A percentile compares a stretch with the other conserved stretches of the same genome.
phyloP scores from a whole-genome alignment of 2,329 filamentous ascomycete genomes.

The Ophiocordyceps robertsii region DNA sequence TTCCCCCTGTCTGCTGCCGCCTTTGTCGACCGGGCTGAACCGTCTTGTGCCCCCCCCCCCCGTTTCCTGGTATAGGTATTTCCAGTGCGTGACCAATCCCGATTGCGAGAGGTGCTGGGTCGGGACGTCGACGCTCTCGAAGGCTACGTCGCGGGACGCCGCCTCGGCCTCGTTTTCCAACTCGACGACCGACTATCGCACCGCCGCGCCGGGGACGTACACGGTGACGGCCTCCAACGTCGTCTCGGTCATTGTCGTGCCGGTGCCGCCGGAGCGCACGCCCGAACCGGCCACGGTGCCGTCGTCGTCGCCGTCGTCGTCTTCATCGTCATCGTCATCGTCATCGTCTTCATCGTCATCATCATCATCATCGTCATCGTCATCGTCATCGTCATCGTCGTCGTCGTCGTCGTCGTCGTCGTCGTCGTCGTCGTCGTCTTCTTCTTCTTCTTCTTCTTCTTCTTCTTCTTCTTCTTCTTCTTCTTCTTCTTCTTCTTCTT shows the following conservation, averaged over 20 bases:
- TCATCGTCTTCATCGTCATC: neutral
- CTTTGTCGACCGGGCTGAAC: neutral
- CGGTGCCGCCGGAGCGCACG: neutral
- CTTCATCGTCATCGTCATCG: neutral
- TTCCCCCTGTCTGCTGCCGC: too few species aligned
- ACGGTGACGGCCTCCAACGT: slow-evolving; percentile 1
- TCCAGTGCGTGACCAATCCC: slow-evolving; percentile 20
- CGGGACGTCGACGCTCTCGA: neutral
- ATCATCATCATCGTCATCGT: neutral
- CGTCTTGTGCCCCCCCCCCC: neutral
- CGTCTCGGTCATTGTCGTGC: slow-evolving; percentile 2
- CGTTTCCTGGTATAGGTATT: slow-evolving; percentile 10
- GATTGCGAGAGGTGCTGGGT: slow-evolving; percentile 14
- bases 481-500: neutral
- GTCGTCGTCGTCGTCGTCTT: neutral
- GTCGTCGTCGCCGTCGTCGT: neutral
- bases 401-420: neutral
- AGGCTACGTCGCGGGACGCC: neutral
- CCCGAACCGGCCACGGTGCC: neutral
- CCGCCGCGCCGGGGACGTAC: slow-evolving; percentile 1
- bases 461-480: slow-evolving; percentile 1
- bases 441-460: neutral
- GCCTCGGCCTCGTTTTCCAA: neutral
- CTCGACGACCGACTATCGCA: neutral
- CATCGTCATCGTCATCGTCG: neutral